Evolutionary conservation across 495 filamentous ascomycete genomes (phyloP).

Genomic region (Aspergillus asperescens): DNA sequence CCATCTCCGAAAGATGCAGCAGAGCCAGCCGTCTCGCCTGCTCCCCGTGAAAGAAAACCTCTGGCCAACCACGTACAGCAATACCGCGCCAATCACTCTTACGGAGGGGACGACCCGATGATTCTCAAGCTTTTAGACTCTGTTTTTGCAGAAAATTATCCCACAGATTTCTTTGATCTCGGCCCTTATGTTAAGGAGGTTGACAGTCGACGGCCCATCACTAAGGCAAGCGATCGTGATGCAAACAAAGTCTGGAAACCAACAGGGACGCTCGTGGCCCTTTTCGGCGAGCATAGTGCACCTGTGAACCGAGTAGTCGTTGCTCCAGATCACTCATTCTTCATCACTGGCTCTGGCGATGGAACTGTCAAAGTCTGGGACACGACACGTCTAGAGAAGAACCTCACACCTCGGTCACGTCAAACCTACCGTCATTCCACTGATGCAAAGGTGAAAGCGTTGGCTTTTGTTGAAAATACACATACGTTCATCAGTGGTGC

Average conservation of each 20-base stretch:
- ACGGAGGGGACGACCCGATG: slow-evolving; percentile 82
- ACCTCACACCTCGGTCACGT: slow-evolving; percentile 79
- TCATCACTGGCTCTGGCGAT: slow-evolving; percentile 90
- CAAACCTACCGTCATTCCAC: slow-evolving; percentile 73
- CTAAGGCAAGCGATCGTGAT: slow-evolving; percentile 48
- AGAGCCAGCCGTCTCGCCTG: slow-evolving; percentile 29
- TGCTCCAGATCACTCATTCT: slow-evolving; percentile 90
- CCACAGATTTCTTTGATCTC: slow-evolving; percentile 62
- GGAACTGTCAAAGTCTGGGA: slow-evolving; percentile 94
- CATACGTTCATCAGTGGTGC: slow-evolving; percentile 88
- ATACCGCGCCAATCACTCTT: slow-evolving; percentile 58
- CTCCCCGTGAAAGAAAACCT: slow-evolving; percentile 27
- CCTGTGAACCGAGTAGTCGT: slow-evolving; percentile 77
- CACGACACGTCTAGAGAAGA: slow-evolving; percentile 78
- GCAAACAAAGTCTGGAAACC: slow-evolving; percentile 68
- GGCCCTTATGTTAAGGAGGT: slow-evolving; percentile 77
- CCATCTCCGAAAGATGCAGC: slow-evolving; percentile 46
- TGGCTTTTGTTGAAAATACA: slow-evolving; percentile 91
- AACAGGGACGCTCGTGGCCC: slow-evolving; percentile 73
- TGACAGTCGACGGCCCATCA: slow-evolving; percentile 57
- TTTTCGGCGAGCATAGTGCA: slow-evolving; percentile 80
- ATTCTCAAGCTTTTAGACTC: slow-evolving; percentile 81
- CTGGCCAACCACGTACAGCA: slow-evolving; percentile 24
- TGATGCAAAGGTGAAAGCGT: slow-evolving; percentile 66
- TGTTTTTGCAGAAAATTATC: slow-evolving; percentile 87